phyloP scores from a whole-genome alignment of 176 grass and related monocot species.

The Aegilops sharonensis region DNA sequence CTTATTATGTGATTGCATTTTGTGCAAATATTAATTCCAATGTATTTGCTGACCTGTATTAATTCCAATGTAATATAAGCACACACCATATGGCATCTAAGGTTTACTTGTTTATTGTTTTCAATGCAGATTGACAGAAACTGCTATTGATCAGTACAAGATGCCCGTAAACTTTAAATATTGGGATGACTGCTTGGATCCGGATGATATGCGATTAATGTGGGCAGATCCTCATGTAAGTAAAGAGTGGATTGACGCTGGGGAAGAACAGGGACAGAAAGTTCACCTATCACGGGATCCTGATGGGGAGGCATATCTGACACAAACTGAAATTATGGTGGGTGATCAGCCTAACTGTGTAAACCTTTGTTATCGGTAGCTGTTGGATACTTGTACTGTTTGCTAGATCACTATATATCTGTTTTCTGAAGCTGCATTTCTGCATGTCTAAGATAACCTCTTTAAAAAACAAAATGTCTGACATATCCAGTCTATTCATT shows the following conservation, averaged over 20 bases:
- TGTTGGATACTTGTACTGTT: background rate
- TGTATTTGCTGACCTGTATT: background rate
- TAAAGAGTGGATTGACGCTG: constrained; percentile 90
- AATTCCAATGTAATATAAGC: no score
- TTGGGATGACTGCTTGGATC: constrained; percentile 92
- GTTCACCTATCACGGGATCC: constrained; percentile 94
- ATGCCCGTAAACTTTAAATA: constrained; percentile 91
- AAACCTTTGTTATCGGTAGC: background rate
- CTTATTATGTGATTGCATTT: background rate
- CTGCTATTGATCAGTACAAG: constrained; percentile 22
- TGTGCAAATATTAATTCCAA: background rate
- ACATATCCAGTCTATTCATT: background rate
- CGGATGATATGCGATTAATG: constrained; percentile 70
- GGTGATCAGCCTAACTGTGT: background rate
- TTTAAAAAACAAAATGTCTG: background rate
- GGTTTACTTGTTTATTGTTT: background rate
- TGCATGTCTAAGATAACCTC: background rate
- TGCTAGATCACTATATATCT: constrained; percentile 15
- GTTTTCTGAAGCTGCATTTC: background rate
- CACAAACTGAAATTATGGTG: constrained; percentile 91
- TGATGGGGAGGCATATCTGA: constrained; percentile 86
- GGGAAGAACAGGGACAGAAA: constrained; percentile 66
- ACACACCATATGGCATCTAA: background rate
- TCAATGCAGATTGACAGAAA: background rate
- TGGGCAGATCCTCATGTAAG: constrained; percentile 73